Conservation (phyloP, 2,329 filamentous ascomycete species). For the Clonostachys solani region DNA sequence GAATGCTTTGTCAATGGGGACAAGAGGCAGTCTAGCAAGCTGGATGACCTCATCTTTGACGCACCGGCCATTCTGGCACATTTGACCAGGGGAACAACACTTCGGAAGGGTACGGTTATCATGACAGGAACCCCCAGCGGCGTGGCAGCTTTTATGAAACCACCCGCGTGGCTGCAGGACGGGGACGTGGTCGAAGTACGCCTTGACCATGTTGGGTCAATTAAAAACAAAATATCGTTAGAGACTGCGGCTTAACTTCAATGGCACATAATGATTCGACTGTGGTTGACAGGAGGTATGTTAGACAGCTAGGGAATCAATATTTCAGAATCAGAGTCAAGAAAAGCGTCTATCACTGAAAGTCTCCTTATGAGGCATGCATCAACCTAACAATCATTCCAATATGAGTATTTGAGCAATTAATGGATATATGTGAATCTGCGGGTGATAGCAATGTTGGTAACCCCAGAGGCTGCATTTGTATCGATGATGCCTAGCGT, state of each 20-base stretch:
- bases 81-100: constrained; percentile 41
- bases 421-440: too few species aligned
- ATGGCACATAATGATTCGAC: too few species aligned
- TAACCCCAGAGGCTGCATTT: too few species aligned
- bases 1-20: constrained; percentile 40
- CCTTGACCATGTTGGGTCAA: constrained; percentile 17
- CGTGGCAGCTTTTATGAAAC: constrained; percentile 23
- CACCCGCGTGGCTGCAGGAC: constrained; percentile 21
- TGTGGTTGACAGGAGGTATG: too few species aligned
- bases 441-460: too few species aligned
- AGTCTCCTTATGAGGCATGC: too few species aligned
- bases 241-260: constrained; percentile 8
- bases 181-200: constrained; percentile 24
- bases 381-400: too few species aligned
- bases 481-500: too few species aligned
- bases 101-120: constrained; percentile 40
- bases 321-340: too few species aligned
- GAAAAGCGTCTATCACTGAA: too few species aligned
- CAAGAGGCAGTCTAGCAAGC: constrained; percentile 32
- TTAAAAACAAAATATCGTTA: constrained; percentile 19
- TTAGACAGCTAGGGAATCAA: too few species aligned
- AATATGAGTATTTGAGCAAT: too few species aligned
- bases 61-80: constrained; percentile 34
- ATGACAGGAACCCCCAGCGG: constrained; percentile 44
- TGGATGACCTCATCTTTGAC: constrained; percentile 41